Conservation (phyloP, 352 stramenopile genomes). For the Phytophthora rubi region DNA sequence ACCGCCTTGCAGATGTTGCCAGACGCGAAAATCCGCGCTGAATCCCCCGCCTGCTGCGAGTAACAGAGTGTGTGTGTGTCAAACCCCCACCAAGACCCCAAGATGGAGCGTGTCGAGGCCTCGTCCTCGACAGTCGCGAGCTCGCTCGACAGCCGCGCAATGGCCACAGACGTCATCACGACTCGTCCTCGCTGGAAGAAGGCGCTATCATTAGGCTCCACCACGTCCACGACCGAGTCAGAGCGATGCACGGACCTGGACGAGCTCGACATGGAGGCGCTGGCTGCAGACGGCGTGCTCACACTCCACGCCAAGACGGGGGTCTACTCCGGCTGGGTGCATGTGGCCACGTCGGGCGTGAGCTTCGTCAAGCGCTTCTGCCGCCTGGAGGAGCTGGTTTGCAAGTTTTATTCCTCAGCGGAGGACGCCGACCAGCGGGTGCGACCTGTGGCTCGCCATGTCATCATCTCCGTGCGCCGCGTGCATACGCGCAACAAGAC, state of each 20-base stretch:
- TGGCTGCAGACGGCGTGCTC: constrained; percentile 25
- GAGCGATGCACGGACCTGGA: constrained; percentile 39
- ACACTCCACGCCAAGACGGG: constrained; percentile 26
- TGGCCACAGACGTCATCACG: constrained; percentile 6
- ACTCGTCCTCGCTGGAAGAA: constrained; percentile 35
- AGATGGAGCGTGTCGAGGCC: constrained; percentile 19
- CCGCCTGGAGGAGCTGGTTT: constrained; percentile 49
- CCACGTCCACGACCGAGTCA: constrained; percentile 17
- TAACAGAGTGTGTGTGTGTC: constrained; percentile 13
- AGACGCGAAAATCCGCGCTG: constrained; percentile 27
- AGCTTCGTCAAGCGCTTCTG: constrained; percentile 46
- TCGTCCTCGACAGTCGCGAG: constrained; percentile 27
- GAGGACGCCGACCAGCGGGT: constrained; percentile 22
- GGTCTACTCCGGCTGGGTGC: constrained; percentile 47
- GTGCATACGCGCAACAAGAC: constrained; percentile 58
- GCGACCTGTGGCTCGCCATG: constrained; percentile 33
- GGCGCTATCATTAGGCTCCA: constrained; percentile 33
- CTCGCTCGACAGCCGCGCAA: constrained; percentile 17
- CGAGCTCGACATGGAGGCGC: constrained; percentile 36
- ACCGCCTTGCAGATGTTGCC: constrained; percentile 15
- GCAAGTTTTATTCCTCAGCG: constrained; percentile 41
- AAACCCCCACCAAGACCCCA: constrained; percentile 1
- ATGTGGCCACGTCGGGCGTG: constrained; percentile 30
- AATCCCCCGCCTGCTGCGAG: constrained; percentile 5
- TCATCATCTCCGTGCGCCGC: constrained; percentile 49